A percentile compares a stretch with the other conserved stretches of the same genome.
These are phyloP conservation scores for Marasmius sp. DNA, from an alignment of 1,284 basidiomycete species.

Conservation along the genomic window DNA sequence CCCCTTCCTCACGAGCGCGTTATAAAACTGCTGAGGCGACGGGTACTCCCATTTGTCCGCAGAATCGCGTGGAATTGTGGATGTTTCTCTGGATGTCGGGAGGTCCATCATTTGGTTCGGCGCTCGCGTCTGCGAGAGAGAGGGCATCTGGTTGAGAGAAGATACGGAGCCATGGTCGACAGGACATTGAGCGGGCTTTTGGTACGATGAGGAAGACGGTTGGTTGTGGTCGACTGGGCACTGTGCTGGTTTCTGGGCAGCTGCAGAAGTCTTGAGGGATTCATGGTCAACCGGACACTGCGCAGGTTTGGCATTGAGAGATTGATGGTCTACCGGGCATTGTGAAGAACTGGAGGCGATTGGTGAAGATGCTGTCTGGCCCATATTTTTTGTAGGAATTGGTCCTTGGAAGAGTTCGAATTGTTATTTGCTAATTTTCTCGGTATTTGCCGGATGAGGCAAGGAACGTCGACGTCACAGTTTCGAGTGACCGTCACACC, in stretches of 20 bases:
- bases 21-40: conserved; percentile 98
- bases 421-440: background rate
- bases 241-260: conserved; percentile 27
- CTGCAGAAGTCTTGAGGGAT: background rate
- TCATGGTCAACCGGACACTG: conserved; percentile 41
- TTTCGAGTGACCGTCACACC: too few relatives aligned
- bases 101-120: conserved; percentile 61
- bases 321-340: conserved; percentile 21
- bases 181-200: conserved; percentile 36
- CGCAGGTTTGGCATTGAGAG: conserved; percentile 15
- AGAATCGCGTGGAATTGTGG: conserved; percentile 82
- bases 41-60: conserved; percentile 89
- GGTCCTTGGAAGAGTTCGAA: background rate
- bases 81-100: conserved; percentile 75
- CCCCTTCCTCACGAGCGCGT: conserved; percentile 94
- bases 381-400: conserved; percentile 10
- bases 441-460: background rate
- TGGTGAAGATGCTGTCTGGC: conserved; percentile 15
- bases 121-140: conserved; percentile 68
- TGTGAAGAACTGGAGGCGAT: background rate
- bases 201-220: conserved; percentile 2
- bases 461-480: too few relatives aligned
- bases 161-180: conserved; percentile 59
- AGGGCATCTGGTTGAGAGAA: conserved; percentile 90
- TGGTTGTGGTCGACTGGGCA: conserved; percentile 46